A percentile compares a stretch with the other conserved stretches of the same genome.
These are phyloP conservation scores for Flaveria trinervia DNA, from an alignment of 129 eudicot species.

Conservation along the genomic window DNA sequence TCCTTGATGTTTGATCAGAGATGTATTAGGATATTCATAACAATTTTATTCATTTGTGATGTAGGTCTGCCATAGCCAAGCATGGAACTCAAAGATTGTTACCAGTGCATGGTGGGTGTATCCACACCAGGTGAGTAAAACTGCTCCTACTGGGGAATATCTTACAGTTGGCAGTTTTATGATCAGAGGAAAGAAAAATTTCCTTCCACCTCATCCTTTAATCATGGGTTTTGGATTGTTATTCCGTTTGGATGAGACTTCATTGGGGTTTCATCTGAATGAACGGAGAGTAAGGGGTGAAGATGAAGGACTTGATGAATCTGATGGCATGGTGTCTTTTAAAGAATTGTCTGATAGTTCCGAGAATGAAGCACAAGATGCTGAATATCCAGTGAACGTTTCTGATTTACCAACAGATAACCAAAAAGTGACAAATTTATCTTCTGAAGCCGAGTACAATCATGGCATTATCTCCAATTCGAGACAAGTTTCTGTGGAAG, in stretches of 20 bases:
- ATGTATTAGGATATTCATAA: neutral
- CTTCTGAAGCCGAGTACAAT: constrained; percentile 25
- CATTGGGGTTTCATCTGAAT: constrained; percentile 88
- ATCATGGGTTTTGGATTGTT: constrained; percentile 94
- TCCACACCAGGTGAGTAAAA: constrained; percentile 95
- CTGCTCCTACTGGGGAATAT: constrained; percentile 98
- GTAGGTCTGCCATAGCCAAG: constrained; percentile 98
- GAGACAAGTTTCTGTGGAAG: constrained; percentile 37
- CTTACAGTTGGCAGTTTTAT: constrained; percentile 98
- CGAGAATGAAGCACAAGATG: constrained; percentile 55
- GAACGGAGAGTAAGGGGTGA: constrained; percentile 98
- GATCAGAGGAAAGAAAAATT: constrained; percentile 95
- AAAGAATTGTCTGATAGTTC: constrained; percentile 71
- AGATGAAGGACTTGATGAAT: constrained; percentile 64
- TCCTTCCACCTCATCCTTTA: constrained; percentile 94
- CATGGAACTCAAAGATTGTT: constrained; percentile 97
- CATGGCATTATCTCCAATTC: constrained; percentile 30
- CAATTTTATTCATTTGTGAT: neutral
- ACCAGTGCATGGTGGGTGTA: constrained; percentile 99
- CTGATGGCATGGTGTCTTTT: constrained; percentile 46
- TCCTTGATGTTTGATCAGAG: neutral
- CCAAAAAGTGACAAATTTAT: constrained; percentile 19
- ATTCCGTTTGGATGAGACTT: constrained; percentile 91
- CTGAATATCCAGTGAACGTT: constrained; percentile 28
- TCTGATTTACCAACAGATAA: constrained; percentile 34